Evolutionary conservation across 2,329 filamentous ascomycete species (phyloP), one percentile per base, ranked within the genome.

Genomic region (Diaporthe batatas): DNA sequence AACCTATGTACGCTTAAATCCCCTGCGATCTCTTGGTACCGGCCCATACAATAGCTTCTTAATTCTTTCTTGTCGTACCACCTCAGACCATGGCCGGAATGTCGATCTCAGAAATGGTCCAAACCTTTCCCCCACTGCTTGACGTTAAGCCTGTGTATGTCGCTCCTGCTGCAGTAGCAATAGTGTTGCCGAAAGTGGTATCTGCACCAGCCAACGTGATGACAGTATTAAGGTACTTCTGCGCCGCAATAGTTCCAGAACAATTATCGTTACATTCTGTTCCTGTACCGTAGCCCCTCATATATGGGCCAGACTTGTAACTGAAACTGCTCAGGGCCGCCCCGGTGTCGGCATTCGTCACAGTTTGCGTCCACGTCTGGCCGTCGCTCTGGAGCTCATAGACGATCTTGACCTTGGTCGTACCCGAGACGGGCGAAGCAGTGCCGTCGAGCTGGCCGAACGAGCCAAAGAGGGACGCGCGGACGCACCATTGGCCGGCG

Each of bases 181-280:
- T 75, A 6, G 79, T 81, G 23, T 73, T 72, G 44, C 77, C 77
- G 68, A 81, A 83, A 4, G 76, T 76, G 23, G 77, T 77, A 72
- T 81, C 82, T 0, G 80, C 79, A 6, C 76, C 75, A 0, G 78
- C 79, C 8, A 84, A 78, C 18, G 81, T 84, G 68, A 84, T 82
- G 11, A 77, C 76, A 0, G 82, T 84, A 70, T 83, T 81, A 49
- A 80, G 68, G 74, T 85, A 84, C 23, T 79, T 77, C 76, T 85
- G 83, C 6, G 78, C 75, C 10, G 79, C 78, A 47, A 82, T 76
- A 18, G 83, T 84, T 32, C 80, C 81, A 0, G 78, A 80, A 77
- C 83, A 85, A 47, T 73, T 75, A 14, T 77, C 68, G 74, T 84
- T 73, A 49, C 83, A 85, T 74, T 84, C 82, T 2, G 82, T 85